Evolutionary conservation across 1,284 basidiomycete genomes (phyloP).

Genomic region (Cutaneotrichosporon cavernicola): DNA sequence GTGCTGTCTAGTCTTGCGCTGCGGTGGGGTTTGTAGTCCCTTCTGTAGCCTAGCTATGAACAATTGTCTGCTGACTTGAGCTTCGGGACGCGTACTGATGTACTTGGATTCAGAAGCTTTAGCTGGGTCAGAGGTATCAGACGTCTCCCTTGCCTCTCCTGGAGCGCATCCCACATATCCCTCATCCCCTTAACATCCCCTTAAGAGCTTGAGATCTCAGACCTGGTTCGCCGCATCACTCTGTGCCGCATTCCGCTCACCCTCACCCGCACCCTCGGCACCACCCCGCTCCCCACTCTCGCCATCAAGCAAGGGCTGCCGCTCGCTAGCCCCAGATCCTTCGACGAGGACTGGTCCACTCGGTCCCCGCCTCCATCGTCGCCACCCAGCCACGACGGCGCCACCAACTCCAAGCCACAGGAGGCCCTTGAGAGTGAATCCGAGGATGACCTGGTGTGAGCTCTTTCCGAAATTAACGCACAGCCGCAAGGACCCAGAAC

Average conservation of each 20-base stretch:
- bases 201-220: neutral
- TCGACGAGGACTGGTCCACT: neutral
- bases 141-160: too few relatives aligned
- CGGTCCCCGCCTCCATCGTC: neutral
- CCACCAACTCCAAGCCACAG: neutral
- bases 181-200: too few relatives aligned
- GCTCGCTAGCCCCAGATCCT: neutral
- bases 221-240: neutral
- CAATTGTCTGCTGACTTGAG: too few relatives aligned
- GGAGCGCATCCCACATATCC: too few relatives aligned
- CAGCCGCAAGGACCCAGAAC: neutral
- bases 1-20: slow-evolving; percentile 87
- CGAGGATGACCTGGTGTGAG: neutral
- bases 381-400: neutral
- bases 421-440: neutral
- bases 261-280: neutral
- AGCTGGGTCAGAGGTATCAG: too few relatives aligned
- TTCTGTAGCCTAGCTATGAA: neutral
- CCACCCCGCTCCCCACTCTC: neutral
- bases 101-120: too few relatives aligned
- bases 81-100: too few relatives aligned
- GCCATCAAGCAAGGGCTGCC: neutral
- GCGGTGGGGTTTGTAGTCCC: slow-evolving; percentile 69
- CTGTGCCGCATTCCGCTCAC: neutral
- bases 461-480: neutral